Evolutionary conservation across 169 alveolate species (phyloP), one percentile per base, ranked within the genome.

Genomic region (Plasmodium adleri): DNA sequence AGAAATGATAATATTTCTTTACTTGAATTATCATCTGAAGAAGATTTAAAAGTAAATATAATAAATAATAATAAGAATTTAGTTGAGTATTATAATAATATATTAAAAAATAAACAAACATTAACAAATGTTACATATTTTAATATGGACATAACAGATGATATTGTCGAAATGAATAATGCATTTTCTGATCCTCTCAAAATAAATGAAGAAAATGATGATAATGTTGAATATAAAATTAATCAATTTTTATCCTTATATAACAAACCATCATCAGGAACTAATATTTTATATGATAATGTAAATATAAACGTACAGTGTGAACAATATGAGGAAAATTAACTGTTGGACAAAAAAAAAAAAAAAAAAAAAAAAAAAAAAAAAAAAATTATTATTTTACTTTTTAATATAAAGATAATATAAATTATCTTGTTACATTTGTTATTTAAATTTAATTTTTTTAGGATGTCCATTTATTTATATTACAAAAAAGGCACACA

Each of bases 111-210:
- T 78, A 78, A 39, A 28, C 32, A 43, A 66, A 39, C 47, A 9
- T 50, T 78, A n/a, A 58, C 43, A 24, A 78, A 32, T 15, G 78
- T 78, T 7, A 78, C 49, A 78, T 78, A 78, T 78, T 78, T 78
- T 78, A 76, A 78, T 78, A 64, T 78, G 6, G 89, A 78, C 45
- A 78, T 78, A 78, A 78, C 89, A 24, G 71, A 78, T 1, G 89
- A 78, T 49, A 70, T 78, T 8, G 47, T 64, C 6, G 89, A 78
- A 39, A 78, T 78, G 12, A 78, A 78, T n/a, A 76, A 47, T 24
- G 62, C 89, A 7, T 78, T 78, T 17, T 26, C 62, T 47, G 50
- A 13, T 17, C 89, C 89, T 20, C 13, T 78, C 15, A 28, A 39
- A 64, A 3, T 78, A 26, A 64, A 49, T 45, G 89, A 64, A 32